Percentiles rank a stretch among this genome's conserved stretches.
phyloP scores from a whole-genome alignment of 306 rosid species.

The Quercus wislizeni region DNA sequence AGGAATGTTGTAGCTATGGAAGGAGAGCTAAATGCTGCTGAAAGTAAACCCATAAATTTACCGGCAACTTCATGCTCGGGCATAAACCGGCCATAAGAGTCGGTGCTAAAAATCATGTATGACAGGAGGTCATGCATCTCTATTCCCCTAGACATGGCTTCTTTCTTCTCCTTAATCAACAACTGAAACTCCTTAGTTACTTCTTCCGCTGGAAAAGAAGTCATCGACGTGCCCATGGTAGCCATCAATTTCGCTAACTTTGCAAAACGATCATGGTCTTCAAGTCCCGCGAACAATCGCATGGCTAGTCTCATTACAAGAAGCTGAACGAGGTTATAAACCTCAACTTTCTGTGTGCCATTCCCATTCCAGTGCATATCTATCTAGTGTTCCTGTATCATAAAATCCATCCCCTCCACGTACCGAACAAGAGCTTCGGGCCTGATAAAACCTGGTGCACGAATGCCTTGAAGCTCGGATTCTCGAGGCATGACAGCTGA shows the following conservation, averaged over 20 bases:
- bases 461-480: neutral
- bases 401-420: neutral
- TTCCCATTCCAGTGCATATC: neutral
- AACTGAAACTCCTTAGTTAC: neutral
- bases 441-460: constrained; percentile 11
- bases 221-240: neutral
- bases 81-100: neutral
- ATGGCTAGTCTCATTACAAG: neutral
- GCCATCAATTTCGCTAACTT: neutral
- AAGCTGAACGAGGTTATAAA: neutral
- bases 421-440: constrained; percentile 1
- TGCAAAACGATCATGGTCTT: neutral
- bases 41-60: constrained; percentile 1
- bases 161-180: constrained; percentile 9
- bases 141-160: neutral
- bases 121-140: neutral
- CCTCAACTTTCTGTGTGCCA: neutral
- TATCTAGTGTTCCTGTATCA: constrained; percentile 3
- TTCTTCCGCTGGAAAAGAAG: neutral
- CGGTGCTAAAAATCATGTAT: neutral
- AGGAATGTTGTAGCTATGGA: neutral
- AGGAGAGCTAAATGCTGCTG: neutral
- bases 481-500: neutral
- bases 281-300: constrained; percentile 3
- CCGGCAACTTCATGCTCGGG: constrained; percentile 10